Percentiles rank a stretch among this genome's conserved stretches.
Conservation (phyloP, 129 eudicot species). For the Deinandra increscens region DNA sequence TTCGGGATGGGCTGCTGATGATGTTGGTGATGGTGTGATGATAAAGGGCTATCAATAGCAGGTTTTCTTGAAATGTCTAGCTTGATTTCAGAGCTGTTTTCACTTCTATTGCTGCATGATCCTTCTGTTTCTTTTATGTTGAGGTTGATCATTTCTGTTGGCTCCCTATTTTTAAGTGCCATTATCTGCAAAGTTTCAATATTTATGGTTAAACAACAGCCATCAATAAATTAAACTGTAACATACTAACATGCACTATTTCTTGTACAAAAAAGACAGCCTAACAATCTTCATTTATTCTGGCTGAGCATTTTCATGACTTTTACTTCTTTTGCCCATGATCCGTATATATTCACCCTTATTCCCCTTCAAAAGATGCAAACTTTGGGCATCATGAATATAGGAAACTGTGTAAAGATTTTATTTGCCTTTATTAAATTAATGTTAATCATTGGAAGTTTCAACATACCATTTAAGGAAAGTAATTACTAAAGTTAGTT, state of each 20-base stretch:
- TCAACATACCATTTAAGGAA: slow-evolving; percentile 23
- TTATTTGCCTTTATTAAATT: slow-evolving; percentile 10
- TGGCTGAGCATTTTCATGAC: neutral
- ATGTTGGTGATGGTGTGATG: slow-evolving; percentile 40
- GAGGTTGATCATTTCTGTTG: slow-evolving; percentile 82
- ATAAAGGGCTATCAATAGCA: slow-evolving; percentile 53
- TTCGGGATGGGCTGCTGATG: slow-evolving; percentile 39
- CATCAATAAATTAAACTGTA: neutral
- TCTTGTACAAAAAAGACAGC: neutral
- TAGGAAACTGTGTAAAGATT: slow-evolving; percentile 27
- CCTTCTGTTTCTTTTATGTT: slow-evolving; percentile 94
- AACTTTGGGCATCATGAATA: slow-evolving; percentile 19
- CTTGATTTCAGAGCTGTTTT: slow-evolving; percentile 89
- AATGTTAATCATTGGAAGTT: slow-evolving; percentile 25
- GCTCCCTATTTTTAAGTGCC: slow-evolving; percentile 78
- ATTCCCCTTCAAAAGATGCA: slow-evolving; percentile 20
- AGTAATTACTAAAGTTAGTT: slow-evolving; percentile 11
- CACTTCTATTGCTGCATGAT: slow-evolving; percentile 86
- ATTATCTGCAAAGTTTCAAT: slow-evolving; percentile 50
- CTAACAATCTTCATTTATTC: slow-evolving; percentile 11
- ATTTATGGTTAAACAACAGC: slow-evolving; percentile 5
- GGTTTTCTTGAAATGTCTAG: slow-evolving; percentile 75
- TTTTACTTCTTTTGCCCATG: slow-evolving; percentile 15
- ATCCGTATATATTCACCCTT: slow-evolving; percentile 21
- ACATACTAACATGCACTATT: neutral